Conservation (phyloP, 768 basidiomycete species). For the Fomitopsis serialis region DNA sequence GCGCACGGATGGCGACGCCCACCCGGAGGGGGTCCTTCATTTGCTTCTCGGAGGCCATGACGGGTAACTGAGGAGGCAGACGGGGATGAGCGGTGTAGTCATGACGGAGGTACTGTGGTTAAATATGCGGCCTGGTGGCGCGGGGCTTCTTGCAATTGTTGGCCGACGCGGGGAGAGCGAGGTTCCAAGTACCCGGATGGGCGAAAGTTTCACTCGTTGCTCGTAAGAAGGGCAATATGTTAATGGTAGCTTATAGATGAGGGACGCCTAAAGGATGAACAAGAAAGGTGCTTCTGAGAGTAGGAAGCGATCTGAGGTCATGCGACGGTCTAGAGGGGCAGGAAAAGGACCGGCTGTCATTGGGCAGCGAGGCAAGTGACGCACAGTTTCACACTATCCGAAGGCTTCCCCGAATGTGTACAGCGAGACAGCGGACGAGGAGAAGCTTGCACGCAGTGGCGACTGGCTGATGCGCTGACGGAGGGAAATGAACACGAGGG, state of each 20-base stretch:
- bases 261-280: background rate
- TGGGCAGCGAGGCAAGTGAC: too few species aligned
- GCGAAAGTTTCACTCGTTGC: background rate
- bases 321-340: too few species aligned
- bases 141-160: background rate
- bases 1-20: constrained; percentile 30
- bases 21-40: constrained; percentile 29
- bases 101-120: background rate
- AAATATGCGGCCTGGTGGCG: too few species aligned
- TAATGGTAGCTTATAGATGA: background rate
- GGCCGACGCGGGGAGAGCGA: background rate
- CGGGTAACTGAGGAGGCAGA: background rate
- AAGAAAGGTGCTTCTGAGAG: background rate
- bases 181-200: background rate
- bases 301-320: background rate
- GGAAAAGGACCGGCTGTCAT: too few species aligned
- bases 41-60: constrained; percentile 25
- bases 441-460: too few species aligned
- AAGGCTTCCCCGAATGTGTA: too few species aligned
- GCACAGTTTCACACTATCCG: too few species aligned
- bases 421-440: too few species aligned
- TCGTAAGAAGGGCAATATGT: background rate
- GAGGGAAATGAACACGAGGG: background rate
- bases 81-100: background rate
- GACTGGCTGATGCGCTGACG: too few species aligned